Conservation (phyloP, 257 asterid genomes). For the Lycium ferocissimum region DNA sequence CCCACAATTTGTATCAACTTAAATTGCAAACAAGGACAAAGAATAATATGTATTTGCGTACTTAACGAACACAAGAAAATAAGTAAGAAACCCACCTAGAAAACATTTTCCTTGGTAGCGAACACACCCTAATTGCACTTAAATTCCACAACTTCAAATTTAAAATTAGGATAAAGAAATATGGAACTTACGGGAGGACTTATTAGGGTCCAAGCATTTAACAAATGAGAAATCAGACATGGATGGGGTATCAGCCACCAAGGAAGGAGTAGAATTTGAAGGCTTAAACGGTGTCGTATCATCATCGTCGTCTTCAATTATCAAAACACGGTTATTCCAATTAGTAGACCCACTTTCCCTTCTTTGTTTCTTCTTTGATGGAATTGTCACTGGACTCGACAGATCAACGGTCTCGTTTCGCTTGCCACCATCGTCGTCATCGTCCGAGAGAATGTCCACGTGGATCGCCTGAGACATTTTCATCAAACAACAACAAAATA, state of each 20-base stretch:
- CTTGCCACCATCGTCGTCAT: slow-evolving; percentile 33
- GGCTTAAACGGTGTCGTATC: slow-evolving; percentile 60
- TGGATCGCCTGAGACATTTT: slow-evolving; percentile 71
- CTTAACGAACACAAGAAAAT: too few relatives aligned
- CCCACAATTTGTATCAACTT: too few relatives aligned
- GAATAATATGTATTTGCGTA: too few relatives aligned
- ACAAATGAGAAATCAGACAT: slow-evolving; percentile 46
- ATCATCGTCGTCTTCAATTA: slow-evolving; percentile 87
- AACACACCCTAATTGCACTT: too few relatives aligned
- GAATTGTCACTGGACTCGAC: slow-evolving; percentile 61
- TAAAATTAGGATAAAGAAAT: not conserved
- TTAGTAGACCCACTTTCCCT: slow-evolving; percentile 50
- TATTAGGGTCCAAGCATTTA: slow-evolving; percentile 37
- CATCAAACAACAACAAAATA: not conserved
- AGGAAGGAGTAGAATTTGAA: slow-evolving; percentile 42
- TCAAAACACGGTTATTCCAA: slow-evolving; percentile 39
- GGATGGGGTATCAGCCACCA: slow-evolving; percentile 69
- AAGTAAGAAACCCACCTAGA: too few relatives aligned
- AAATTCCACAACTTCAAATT: too few relatives aligned
- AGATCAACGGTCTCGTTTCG: slow-evolving; percentile 57
- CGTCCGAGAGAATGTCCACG: slow-evolving; percentile 74
- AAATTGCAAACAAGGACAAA: too few relatives aligned
- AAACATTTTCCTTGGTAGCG: too few relatives aligned
- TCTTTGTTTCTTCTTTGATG: slow-evolving; percentile 69
- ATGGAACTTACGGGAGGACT: slow-evolving; percentile 40